Evolutionary conservation across 1,139 yeast genomes (phyloP), one percentile per base, ranked within the genome.

Genomic region (Pichia sp.): DNA sequence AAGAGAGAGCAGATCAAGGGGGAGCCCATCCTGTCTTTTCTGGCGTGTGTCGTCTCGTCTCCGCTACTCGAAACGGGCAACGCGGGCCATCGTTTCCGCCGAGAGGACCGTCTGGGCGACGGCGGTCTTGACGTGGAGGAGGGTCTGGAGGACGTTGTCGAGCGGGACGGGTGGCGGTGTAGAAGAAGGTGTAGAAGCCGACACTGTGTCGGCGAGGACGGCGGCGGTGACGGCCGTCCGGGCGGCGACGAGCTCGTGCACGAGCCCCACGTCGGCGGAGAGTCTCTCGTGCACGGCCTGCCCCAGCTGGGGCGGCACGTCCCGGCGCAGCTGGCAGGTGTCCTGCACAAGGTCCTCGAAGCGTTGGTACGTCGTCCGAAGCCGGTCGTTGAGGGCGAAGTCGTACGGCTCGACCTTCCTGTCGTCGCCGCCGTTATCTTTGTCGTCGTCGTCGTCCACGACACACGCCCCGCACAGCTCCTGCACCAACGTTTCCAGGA

Each of bases 331-430:
- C n/a, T 17, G 41, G 30, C 51, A 41, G 6, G 41, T 42, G 7
- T 33, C 20, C 27, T 41, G 41, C 3, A 49, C 46, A 12, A 38
- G 17, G 8, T 33, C 48, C 33, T 54, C 56, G 30, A 31, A 52
- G 31, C 75, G 75, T 51, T 75, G 75, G 58, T 84, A 76, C 43
- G 80, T 64, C 50, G 75, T 73, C 50, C 89, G 71, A 38, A 85
- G 75, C 53, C 73, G 67, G 55, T 78, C 79, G 64, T 84, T 83
- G 56, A 84, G 66, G 10, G 76, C 80, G 46, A 78, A 70, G 64
- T 85, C 88, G 67, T 84, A 84, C 0, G 88, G 87, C 63, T 83
- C 90, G 16, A 80, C 75, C 58, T 73, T 76, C 52, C 58, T 61
- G 38, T 60, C 41, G 9, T n/a, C 34, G 17, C 58, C 62, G 29